phyloP scores from a whole-genome alignment of 208 protist species.

The Angomonas ambiguus region DNA sequence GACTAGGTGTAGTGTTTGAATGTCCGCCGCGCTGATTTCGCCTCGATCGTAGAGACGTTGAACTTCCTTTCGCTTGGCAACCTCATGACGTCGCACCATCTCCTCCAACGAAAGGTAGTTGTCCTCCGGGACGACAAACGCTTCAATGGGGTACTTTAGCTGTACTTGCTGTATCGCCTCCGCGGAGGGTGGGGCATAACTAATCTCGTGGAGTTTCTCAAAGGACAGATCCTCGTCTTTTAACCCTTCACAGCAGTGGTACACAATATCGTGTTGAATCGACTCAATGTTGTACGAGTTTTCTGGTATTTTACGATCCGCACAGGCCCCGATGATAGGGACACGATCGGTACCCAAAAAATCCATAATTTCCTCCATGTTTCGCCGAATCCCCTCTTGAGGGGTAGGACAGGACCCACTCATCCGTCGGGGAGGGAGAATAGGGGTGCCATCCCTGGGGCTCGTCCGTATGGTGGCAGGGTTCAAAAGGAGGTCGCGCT shows the following conservation, averaged over 20 bases:
- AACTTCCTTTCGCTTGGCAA: slow-evolving; percentile 33
- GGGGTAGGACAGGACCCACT: slow-evolving; percentile 8
- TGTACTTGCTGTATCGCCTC: slow-evolving; percentile 61
- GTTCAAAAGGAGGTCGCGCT: neutral
- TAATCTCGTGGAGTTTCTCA: slow-evolving; percentile 59
- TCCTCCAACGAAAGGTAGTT: slow-evolving; percentile 60
- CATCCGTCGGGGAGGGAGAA: neutral
- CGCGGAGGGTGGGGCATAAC: slow-evolving; percentile 71
- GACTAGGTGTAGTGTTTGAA: slow-evolving; percentile 22
- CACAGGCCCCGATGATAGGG: slow-evolving; percentile 64
- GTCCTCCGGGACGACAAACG: slow-evolving; percentile 71
- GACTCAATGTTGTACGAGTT: slow-evolving; percentile 57
- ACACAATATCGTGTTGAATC: slow-evolving; percentile 77
- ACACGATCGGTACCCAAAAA: slow-evolving; percentile 69
- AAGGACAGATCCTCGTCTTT: slow-evolving; percentile 31
- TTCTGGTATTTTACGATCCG: slow-evolving; percentile 42
- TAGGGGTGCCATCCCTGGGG: neutral
- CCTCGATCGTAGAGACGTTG: slow-evolving; percentile 16
- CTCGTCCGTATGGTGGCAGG: neutral
- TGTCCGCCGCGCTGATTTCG: slow-evolving; percentile 39
- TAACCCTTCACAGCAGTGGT: slow-evolving; percentile 56
- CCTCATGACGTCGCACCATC: slow-evolving; percentile 67
- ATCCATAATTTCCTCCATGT: slow-evolving; percentile 48
- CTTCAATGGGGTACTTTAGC: slow-evolving; percentile 68
- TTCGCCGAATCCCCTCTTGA: slow-evolving; percentile 40